Evolutionary conservation across 2,329 filamentous ascomycete genomes (phyloP).

Genomic region (Arthroderma sp.): DNA sequence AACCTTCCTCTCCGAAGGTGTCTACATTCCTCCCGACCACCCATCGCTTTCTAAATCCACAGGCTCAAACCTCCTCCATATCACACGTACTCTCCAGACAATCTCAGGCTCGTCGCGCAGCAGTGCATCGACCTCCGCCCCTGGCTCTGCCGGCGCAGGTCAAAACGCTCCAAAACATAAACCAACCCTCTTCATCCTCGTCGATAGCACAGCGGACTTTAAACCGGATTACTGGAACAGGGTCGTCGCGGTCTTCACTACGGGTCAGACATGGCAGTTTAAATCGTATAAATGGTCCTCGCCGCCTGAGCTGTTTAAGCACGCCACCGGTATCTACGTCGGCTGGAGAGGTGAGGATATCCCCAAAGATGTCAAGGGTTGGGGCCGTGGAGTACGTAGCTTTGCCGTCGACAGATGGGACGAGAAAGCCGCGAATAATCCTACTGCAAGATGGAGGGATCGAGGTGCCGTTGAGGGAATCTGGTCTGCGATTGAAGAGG

Average conservation of each 20-base stretch:
- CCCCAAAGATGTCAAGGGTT: constrained; percentile 64
- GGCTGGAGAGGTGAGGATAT: constrained; percentile 78
- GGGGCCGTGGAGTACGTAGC: constrained; percentile 72
- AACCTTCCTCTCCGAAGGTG: constrained; percentile 74
- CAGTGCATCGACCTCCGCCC: constrained; percentile 11
- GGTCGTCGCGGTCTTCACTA: constrained; percentile 93
- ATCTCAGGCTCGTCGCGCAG: constrained; percentile 22
- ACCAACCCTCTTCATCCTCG: constrained; percentile 84
- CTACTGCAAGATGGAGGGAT: constrained; percentile 57
- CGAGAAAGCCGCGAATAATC: constrained; percentile 27
- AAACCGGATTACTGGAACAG: constrained; percentile 96
- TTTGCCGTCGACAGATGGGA: constrained; percentile 77
- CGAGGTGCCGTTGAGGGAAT: constrained; percentile 85
- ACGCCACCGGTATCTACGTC: constrained; percentile 76
- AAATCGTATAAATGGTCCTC: constrained; percentile 95
- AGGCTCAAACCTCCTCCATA: constrained; percentile 68
- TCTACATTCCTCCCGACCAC: constrained; percentile 63
- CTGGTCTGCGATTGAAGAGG: constrained; percentile 77
- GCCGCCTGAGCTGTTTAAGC: constrained; percentile 75
- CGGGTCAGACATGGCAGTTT: constrained; percentile 96
- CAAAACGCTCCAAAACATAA: constrained; percentile 37
- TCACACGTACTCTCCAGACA: constrained; percentile 60
- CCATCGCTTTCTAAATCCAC: constrained; percentile 48
- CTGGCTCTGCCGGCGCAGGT: constrained; percentile 6
- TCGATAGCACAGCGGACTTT: constrained; percentile 86